Conservation (phyloP, 2,329 filamentous ascomycete genomes). For the Sporothrix humicola region DNA sequence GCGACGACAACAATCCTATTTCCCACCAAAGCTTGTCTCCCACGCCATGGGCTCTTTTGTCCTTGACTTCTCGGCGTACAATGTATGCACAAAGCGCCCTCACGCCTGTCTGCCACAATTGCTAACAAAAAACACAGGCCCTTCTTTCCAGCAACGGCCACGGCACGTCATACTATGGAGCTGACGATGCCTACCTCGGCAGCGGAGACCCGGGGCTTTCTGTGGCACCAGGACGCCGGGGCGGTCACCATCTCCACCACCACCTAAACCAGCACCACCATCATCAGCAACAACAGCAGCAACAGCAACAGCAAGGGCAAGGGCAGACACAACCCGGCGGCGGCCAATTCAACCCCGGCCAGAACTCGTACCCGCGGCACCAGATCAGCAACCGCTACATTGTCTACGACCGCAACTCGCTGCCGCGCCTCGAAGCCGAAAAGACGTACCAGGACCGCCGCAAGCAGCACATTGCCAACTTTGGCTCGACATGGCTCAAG, state of each 20-base stretch:
- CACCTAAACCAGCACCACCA: constrained; percentile 42
- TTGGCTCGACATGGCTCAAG: constrained; percentile 87
- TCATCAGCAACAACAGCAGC: constrained; percentile 36
- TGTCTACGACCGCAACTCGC: constrained; percentile 61
- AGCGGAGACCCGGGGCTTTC: constrained; percentile 43
- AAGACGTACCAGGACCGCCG: constrained; percentile 78
- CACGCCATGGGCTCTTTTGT: constrained; percentile 37
- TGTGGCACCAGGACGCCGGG: constrained; percentile 30
- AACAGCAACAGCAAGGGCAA: constrained; percentile 36
- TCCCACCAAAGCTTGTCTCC: neutral
- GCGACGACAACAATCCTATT: neutral
- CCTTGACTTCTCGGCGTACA: constrained; percentile 38
- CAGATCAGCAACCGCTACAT: constrained; percentile 41
- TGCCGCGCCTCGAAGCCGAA: constrained; percentile 74
- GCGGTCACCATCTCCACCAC: constrained; percentile 29
- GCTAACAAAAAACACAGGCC: too few species aligned
- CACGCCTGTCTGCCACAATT: neutral
- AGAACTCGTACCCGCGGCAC: constrained; percentile 26
- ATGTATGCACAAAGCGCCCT: constrained; percentile 27
- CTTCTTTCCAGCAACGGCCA: constrained; percentile 34
- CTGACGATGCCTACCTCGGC: constrained; percentile 41
- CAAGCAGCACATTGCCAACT: constrained; percentile 81
- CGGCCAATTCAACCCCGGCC: constrained; percentile 42
- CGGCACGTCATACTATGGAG: constrained; percentile 35
- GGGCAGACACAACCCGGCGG: constrained; percentile 33